Conservation (phyloP, 352 stramenopile species). For the Pythium phragmiticola region DNA sequence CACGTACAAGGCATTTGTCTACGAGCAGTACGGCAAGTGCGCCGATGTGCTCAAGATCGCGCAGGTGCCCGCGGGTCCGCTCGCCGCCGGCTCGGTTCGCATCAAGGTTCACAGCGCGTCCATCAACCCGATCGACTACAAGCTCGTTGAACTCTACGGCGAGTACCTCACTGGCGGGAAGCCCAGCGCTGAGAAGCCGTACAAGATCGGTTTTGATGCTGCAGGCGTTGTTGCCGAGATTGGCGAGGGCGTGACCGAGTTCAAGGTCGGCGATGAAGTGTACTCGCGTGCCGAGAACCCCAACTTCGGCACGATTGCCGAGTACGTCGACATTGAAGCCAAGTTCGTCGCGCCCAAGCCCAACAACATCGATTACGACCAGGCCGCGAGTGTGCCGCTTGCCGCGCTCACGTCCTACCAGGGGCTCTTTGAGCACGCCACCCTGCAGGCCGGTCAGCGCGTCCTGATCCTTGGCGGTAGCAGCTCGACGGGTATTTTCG, state of each 20-base stretch:
- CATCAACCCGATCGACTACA: slow-evolving; percentile 16
- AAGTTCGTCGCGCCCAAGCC: slow-evolving; percentile 41
- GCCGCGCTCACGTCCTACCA: slow-evolving; percentile 34
- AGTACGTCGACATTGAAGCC: slow-evolving; percentile 38
- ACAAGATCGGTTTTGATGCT: slow-evolving; percentile 10
- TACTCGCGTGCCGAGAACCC: slow-evolving; percentile 24
- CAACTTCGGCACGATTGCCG: slow-evolving; percentile 30
- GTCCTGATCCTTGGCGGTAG: slow-evolving; percentile 40
- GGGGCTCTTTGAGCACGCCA: slow-evolving; percentile 25
- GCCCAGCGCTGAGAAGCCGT: slow-evolving; percentile 13
- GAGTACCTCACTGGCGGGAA: neutral
- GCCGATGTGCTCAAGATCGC: slow-evolving; percentile 8
- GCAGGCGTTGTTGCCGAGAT: slow-evolving; percentile 11
- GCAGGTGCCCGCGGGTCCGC: neutral
- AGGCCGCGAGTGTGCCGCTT: neutral
- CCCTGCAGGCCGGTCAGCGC: slow-evolving; percentile 20
- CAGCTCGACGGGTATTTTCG: slow-evolving; percentile 38
- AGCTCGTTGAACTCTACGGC: slow-evolving; percentile 2
- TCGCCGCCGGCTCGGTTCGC: slow-evolving; percentile 1
- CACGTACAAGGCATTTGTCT: slow-evolving; percentile 16
- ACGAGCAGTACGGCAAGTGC: slow-evolving; percentile 9
- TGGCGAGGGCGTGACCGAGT: neutral
- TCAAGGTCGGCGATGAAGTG: slow-evolving; percentile 21
- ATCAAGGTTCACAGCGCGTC: slow-evolving; percentile 14
- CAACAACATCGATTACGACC: slow-evolving; percentile 23